These are phyloP conservation scores for Umbellularia californica DNA, from an alignment of 164 flowering plant species.

Conservation along the genomic window DNA sequence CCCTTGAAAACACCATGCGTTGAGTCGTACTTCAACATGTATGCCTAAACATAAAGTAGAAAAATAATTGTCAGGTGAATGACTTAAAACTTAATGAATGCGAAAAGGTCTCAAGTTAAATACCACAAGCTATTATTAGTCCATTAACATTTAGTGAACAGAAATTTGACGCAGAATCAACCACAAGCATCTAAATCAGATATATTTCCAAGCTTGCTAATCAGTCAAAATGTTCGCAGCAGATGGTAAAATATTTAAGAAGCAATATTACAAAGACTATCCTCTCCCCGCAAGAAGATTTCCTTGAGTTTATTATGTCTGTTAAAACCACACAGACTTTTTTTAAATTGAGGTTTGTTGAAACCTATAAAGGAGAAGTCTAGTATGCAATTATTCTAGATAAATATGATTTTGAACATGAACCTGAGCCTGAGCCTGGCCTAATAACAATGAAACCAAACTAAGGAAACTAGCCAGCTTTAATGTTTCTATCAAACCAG, in stretches of 20 bases:
- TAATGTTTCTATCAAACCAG: background rate
- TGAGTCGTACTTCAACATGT: slow-evolving; percentile 97
- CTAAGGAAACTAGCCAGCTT: background rate
- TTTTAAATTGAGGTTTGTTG: background rate
- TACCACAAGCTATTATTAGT: background rate
- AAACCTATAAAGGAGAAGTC: background rate
- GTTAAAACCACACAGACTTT: background rate
- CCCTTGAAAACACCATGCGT: slow-evolving; percentile 89
- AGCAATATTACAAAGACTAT: too few species aligned
- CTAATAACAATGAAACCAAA: background rate
- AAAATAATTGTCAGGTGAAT: background rate
- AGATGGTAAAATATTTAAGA: too few species aligned
- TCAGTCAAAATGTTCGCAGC: background rate
- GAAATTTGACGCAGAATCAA: background rate
- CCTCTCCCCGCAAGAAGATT: background rate
- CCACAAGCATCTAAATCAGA: background rate
- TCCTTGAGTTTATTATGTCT: background rate
- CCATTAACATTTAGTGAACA: background rate
- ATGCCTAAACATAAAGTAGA: slow-evolving; percentile 53
- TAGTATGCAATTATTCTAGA: too few species aligned
- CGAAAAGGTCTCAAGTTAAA: background rate
- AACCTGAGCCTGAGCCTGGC: background rate
- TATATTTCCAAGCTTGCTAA: background rate
- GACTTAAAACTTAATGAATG: background rate
- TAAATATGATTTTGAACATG: too few species aligned